A percentile compares a stretch with the other conserved stretches of the same genome.
These are phyloP conservation scores for Dendrobium chrysotoxum DNA, from an alignment of 106 monocot genomes.

Conservation along the genomic window DNA sequence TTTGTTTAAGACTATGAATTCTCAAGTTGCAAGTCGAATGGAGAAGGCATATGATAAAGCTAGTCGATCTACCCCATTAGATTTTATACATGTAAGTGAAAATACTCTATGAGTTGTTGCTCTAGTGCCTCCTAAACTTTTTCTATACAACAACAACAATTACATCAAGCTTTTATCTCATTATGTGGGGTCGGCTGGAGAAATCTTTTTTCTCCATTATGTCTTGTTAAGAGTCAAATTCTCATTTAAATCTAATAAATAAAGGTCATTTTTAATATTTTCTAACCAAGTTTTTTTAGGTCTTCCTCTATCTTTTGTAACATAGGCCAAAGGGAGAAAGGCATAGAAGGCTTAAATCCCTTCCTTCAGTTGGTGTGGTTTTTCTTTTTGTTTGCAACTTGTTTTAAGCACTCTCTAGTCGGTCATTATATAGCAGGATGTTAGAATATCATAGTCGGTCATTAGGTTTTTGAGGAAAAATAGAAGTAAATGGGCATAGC, in stretches of 20 bases:
- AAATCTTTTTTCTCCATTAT: too few relatives aligned
- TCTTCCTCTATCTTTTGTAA: neutral
- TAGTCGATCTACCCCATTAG: slow-evolving; percentile 43
- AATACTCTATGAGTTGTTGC: neutral
- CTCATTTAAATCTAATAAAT: too few relatives aligned
- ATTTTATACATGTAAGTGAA: slow-evolving; percentile 40
- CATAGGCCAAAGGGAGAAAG: neutral
- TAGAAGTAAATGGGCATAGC: too few relatives aligned
- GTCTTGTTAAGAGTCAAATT: too few relatives aligned
- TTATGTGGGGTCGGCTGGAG: too few relatives aligned
- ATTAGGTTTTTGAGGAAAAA: too few relatives aligned
- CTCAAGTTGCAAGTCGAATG: slow-evolving; percentile 22
- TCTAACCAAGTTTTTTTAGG: too few relatives aligned
- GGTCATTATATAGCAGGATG: neutral
- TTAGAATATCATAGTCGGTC: too few relatives aligned
- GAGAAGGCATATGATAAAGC: slow-evolving; percentile 34
- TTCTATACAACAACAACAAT: neutral
- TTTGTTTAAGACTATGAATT: slow-evolving; percentile 94
- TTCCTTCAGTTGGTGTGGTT: neutral
- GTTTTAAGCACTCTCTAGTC: neutral
- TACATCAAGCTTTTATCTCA: too few relatives aligned
- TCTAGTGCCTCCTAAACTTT: neutral
- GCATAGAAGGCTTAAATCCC: neutral
- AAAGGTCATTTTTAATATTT: too few relatives aligned
- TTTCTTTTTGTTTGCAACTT: neutral